Percentiles rank a stretch among this genome's conserved stretches.
Conservation (phyloP, 768 basidiomycete genomes). For the Naganishia vaughanmartiniae region DNA sequence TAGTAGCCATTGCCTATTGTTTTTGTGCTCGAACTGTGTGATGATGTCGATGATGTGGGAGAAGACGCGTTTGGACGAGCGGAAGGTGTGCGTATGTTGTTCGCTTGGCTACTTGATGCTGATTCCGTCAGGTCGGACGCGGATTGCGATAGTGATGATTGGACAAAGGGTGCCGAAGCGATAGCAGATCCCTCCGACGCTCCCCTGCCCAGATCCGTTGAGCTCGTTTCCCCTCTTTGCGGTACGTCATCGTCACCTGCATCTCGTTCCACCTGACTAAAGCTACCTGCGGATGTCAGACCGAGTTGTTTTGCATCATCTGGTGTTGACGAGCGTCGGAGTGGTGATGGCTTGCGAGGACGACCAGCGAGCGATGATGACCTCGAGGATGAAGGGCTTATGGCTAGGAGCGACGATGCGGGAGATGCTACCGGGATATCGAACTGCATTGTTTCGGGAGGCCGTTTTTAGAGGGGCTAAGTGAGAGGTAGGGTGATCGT, state of each 20-base stretch:
- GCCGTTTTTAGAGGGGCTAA: not conserved
- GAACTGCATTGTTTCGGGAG: not conserved
- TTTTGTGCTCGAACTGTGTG: not conserved
- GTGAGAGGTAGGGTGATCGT: not conserved
- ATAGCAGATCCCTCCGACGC: not conserved
- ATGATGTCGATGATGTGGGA: not conserved
- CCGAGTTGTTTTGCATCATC: not conserved
- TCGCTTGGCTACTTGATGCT: not conserved
- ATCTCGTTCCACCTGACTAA: not conserved
- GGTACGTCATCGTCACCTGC: not conserved
- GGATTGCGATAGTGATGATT: not conserved
- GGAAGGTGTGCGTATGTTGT: not conserved
- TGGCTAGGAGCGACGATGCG: not conserved
- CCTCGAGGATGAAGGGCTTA: not conserved
- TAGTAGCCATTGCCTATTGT: slow-evolving; percentile 1
- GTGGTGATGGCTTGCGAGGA: slow-evolving; percentile 7
- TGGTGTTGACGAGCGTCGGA: slow-evolving; percentile 11
- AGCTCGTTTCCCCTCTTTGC: not conserved
- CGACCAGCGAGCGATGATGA: slow-evolving; percentile 16
- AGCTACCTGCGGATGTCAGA: not conserved
- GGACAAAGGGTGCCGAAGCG: not conserved
- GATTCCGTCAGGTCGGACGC: not conserved
- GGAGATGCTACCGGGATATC: not conserved
- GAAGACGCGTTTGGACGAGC: not conserved
- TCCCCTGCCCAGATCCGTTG: not conserved